These are phyloP conservation scores for Luvunga scandens DNA, from an alignment of 345 rosid genomes.

Conservation along the genomic window DNA sequence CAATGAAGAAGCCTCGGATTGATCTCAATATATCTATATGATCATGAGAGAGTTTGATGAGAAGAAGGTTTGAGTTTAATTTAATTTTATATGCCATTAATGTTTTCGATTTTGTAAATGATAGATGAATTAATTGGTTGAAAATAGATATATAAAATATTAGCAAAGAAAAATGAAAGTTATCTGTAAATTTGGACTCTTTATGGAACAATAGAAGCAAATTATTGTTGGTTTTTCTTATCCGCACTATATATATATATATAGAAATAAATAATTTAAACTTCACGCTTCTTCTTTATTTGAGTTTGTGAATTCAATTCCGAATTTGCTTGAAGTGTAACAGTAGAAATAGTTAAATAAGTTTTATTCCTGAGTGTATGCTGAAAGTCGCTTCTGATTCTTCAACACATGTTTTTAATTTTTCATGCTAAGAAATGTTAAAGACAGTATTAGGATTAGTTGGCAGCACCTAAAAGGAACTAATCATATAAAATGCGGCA, in stretches of 20 bases:
- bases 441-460: not conserved
- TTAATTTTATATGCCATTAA: not conserved
- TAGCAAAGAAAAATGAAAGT: not conserved
- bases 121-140: not conserved
- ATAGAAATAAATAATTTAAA: too few species aligned
- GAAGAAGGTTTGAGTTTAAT: not conserved
- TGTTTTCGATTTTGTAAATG: constrained; percentile 18
- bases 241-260: too few species aligned
- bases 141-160: not conserved
- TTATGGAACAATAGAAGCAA: not conserved
- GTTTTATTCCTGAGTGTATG: too few species aligned
- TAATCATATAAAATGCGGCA: not conserved
- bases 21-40: constrained; percentile 76
- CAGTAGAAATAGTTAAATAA: too few species aligned
- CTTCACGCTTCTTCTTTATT: too few species aligned
- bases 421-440: not conserved
- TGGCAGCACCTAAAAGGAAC: not conserved
- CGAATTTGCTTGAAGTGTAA: too few species aligned
- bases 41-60: constrained; percentile 10
- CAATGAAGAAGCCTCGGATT: constrained; percentile 57
- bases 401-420: not conserved
- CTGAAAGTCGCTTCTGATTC: too few species aligned
- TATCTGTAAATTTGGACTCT: constrained; percentile 6
- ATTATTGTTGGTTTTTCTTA: too few species aligned
- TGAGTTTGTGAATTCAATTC: too few species aligned